Base-by-base conservation (phyloP, 2,329 filamentous ascomycete genomes). In the Penicillium italicum region DNA sequence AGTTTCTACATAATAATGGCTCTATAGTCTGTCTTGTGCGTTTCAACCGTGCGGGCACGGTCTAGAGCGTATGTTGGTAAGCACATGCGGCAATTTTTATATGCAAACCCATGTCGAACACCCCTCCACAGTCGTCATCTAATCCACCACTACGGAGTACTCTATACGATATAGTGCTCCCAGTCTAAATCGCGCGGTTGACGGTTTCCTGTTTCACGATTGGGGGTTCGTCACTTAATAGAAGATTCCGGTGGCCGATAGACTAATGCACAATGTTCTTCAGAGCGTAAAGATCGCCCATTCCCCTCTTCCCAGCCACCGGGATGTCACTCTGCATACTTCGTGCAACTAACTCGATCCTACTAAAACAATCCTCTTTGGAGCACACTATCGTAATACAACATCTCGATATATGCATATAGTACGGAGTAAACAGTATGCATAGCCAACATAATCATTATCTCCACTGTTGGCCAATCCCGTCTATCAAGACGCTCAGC, bases 51-150 rank as follows among this genome's bases (percentile, higher is more conserved):
- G 18, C 26, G 26, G 20, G 7, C 34, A 51, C 47, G 28, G 53
- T 55, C 53, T 45, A 12, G 34, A 34, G 16, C 26, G 26, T n/a
- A 44, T 45, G 47, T 55, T 41, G n/a, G 28, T 55, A 40, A 47
- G 51, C 53, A 31, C 22, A 51, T 51, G 30, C 47, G 47, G 53
- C 34, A 55, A 40, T 41, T 16, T 28, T 26, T 20, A 34, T 20
- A 24, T 30, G 42, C 40, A 38, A 40, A 30, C 11, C 38, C 28
- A 51, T n/a, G 45, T 50, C 46, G 4, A 44, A 28, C 16, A 18
- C 16, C 18, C 9, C 14, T 42, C 38, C 40, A 44, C 20, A 18
- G 38, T 54, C 40, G 40, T 45, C 33, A 40, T 43, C 28, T 7
- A 16, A 20, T 37, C n/a, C 34, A 9, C 22, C 14, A 45, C 43